Percentiles rank a stretch among this genome's conserved stretches.
These are phyloP conservation scores for Xylaria flabelliformis DNA, from an alignment of 495 filamentous ascomycete species.

Conservation along the genomic window DNA sequence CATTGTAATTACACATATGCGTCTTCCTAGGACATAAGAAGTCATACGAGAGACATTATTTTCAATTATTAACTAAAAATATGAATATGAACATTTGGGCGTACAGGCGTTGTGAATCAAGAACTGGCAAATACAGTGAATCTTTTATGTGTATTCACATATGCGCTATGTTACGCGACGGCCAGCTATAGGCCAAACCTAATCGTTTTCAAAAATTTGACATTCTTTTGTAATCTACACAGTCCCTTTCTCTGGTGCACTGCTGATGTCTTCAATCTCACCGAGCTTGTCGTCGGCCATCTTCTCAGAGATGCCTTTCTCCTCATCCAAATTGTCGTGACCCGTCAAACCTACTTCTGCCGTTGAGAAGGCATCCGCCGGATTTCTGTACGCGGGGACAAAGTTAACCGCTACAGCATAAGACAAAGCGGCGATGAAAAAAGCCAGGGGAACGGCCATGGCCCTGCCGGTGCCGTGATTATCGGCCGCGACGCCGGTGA, in stretches of 20 bases:
- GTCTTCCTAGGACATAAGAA: not conserved
- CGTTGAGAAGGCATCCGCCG: slow-evolving; percentile 64
- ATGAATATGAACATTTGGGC: not conserved
- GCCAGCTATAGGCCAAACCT: not conserved
- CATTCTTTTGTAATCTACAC: not conserved
- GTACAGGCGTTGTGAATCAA: not conserved
- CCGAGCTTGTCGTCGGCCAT: slow-evolving; percentile 39
- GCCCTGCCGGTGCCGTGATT: slow-evolving; percentile 48
- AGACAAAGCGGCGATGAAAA: slow-evolving; percentile 63
- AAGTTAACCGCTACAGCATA: slow-evolving; percentile 71
- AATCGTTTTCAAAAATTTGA: not conserved
- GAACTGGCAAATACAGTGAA: not conserved
- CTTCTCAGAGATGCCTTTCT: slow-evolving; percentile 35
- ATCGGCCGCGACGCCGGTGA: slow-evolving; percentile 66
- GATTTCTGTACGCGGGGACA: slow-evolving; percentile 61
- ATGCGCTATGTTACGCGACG: not conserved
- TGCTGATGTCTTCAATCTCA: slow-evolving; percentile 22
- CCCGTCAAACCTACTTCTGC: slow-evolving; percentile 57
- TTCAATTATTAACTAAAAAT: too few relatives aligned
- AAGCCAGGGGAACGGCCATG: slow-evolving; percentile 62
- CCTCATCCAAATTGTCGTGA: slow-evolving; percentile 33
- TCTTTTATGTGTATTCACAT: not conserved
- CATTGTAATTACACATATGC: not conserved
- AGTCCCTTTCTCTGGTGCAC: not conserved
- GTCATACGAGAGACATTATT: not conserved